Conservation (phyloP, 805 yeast species). For the Wickerhamiella azyma region DNA sequence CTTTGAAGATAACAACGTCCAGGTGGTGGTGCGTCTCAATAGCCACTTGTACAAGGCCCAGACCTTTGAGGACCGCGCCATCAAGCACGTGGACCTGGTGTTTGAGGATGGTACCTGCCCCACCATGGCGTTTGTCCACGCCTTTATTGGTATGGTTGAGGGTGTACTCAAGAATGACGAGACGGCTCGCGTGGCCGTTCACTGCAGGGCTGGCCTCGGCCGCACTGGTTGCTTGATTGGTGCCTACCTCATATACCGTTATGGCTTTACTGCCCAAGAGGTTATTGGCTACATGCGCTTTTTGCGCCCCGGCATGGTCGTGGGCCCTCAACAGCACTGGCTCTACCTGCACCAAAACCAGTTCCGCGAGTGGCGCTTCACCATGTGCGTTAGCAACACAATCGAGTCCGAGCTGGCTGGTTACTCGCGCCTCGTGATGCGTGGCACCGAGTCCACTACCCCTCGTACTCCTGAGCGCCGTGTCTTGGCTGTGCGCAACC, state of each 20-base stretch:
- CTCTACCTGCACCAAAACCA: constrained; percentile 89
- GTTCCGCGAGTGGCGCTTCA: constrained; percentile 89
- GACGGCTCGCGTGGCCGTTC: constrained; percentile 72
- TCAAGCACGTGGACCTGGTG: constrained; percentile 86
- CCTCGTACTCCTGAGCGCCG: constrained; percentile 67
- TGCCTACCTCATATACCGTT: constrained; percentile 89
- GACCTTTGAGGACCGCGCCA: constrained; percentile 71
- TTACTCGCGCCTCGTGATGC: constrained; percentile 25
- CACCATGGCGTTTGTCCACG: constrained; percentile 79
- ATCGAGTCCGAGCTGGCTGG: constrained; percentile 35
- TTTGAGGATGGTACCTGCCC: constrained; percentile 99
- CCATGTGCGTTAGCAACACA: constrained; percentile 63
- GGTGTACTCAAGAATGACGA: constrained; percentile 76
- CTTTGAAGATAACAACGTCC: constrained; percentile 60
- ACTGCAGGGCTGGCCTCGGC: constrained; percentile 96
- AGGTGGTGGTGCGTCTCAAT: constrained; percentile 81
- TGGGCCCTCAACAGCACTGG: constrained; percentile 99
- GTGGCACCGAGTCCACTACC: constrained; percentile 8
- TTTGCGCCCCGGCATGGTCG: constrained; percentile 99
- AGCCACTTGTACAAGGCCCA: constrained; percentile 77
- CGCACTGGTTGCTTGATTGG: constrained; percentile 97
- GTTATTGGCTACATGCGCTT: constrained; percentile 94
- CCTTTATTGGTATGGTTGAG: constrained; percentile 90
- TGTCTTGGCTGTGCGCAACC: constrained; percentile 51
- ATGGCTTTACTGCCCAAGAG: constrained; percentile 93